Percentiles rank a stretch among this genome's conserved stretches.
These are phyloP conservation scores for Lupinus albus DNA, from an alignment of 306 rosid genomes.

Conservation along the genomic window DNA sequence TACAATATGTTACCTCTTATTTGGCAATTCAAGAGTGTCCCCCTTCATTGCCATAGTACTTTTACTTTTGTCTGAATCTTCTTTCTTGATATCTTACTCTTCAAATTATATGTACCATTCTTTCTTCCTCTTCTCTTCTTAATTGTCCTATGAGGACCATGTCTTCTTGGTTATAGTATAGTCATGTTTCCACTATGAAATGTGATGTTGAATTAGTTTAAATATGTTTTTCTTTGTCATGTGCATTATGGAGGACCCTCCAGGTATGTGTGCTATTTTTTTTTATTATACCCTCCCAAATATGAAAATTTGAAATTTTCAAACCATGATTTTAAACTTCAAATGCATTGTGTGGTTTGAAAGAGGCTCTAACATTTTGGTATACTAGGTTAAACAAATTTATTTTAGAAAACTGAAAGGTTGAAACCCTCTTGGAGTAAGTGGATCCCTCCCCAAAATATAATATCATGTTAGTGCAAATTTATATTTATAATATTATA, in stretches of 20 bases:
- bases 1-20: slow-evolving; percentile 7
- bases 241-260: slow-evolving; percentile 34
- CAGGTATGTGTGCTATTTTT: slow-evolving; percentile 27
- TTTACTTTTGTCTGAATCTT: background rate
- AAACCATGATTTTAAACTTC: too few species aligned
- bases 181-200: background rate
- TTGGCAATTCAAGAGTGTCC: slow-evolving; percentile 5
- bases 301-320: too few species aligned
- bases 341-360: too few species aligned
- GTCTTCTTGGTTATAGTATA: too few species aligned
- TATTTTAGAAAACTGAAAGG: too few species aligned
- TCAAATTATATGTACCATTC: slow-evolving; percentile 28
- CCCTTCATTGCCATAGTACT: slow-evolving; percentile 9
- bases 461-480: too few species aligned
- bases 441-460: too few species aligned
- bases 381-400: too few species aligned
- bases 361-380: too few species aligned
- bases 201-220: slow-evolving; percentile 9
- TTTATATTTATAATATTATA: too few species aligned
- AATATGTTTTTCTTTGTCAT: background rate
- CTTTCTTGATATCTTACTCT: slow-evolving; percentile 6
- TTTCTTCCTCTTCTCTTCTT: background rate
- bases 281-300: too few species aligned
- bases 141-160: background rate
- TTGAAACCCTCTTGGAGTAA: too few species aligned